Evolutionary conservation across 2,329 filamentous ascomycete genomes (phyloP), one percentile per base, ranked within the genome.

Genomic region (Diaporthe citriasiana): DNA sequence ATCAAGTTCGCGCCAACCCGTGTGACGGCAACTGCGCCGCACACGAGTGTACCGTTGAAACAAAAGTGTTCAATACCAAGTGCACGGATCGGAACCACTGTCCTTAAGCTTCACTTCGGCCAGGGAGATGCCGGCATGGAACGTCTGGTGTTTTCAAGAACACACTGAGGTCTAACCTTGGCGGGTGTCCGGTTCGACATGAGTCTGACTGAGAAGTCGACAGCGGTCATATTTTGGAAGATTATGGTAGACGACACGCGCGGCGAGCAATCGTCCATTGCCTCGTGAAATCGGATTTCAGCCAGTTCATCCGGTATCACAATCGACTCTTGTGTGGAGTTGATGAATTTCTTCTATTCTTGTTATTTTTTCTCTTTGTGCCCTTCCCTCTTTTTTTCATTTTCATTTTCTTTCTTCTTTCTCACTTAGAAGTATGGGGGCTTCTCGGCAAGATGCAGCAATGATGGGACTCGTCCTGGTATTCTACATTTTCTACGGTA

Each of bases 251-350:
- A 75, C 35, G 40, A 55, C 59, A 69, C n/a, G 47, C 42, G 27
- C 66, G 50, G 71, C 74, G 74, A 75, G 74, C 74, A 75, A 75
- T 75, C 74, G 74, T 73, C 55, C 51, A 73, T 60, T 42, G 51
- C 51, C 30, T 69, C 35, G 30, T 50, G 59, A 56, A 56, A 40
- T 38, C 50, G 47, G 57, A 17, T 56, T 42, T 40, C 15, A 27
- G 30, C 45, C 40, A 38, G n/a, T 17, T 10, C 33, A 30, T 60
- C 30, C 45, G 45, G 17, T 51, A 35, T 51, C 60, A 25, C 42
- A 47, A 38, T 51, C 30, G 13, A 51, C 22, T 27, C 13, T 51
- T 51, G 30, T 33, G 30, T 66, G 60, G 60, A 66, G 19, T 19
- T 38, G 45, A 35, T 33, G 10, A 25, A 63, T 45, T 4, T 45